Percentiles rank a stretch among this genome's conserved stretches.
phyloP scores from a whole-genome alignment of 352 stramenopile genomes.

The Phytophthora sp. region DNA sequence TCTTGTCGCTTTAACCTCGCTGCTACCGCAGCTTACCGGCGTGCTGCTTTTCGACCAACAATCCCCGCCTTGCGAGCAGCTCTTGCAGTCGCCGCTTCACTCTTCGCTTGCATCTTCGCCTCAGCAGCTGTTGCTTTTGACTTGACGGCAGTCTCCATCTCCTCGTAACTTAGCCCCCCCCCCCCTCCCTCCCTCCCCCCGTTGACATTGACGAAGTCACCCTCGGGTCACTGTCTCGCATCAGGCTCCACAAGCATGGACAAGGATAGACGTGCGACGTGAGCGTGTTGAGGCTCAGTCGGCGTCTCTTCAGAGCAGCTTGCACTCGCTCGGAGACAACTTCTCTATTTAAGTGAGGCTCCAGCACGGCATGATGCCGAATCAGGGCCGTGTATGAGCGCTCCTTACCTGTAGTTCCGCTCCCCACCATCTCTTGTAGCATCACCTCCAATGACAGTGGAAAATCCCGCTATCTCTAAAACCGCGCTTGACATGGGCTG shows the following conservation, averaged over 20 bases:
- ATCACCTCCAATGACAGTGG: constrained; percentile 5
- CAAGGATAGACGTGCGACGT: neutral
- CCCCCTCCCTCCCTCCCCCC: no score
- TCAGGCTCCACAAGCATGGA: neutral
- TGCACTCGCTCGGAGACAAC: neutral
- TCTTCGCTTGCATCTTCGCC: no score
- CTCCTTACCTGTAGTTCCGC: neutral
- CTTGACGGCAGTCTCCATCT: no score
- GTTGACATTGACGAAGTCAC: constrained; percentile 9
- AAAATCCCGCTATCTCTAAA: neutral
- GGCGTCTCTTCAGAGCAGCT: constrained; percentile 2
- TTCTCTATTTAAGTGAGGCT: constrained; percentile 12
- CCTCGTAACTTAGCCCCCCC: no score
- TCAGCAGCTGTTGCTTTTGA: no score
- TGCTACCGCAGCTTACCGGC: no score
- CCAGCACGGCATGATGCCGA: constrained; percentile 1
- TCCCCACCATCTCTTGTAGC: constrained; percentile 5
- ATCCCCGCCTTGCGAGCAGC: no score
- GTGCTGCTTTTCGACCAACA: no score
- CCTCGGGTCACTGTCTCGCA: neutral
- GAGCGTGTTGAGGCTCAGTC: neutral
- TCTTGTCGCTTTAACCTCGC: no score
- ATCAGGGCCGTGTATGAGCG: neutral
- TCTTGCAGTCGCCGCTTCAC: no score
- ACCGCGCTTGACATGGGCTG: neutral